Conservation (phyloP, 345 rosid species). For the Lepidium africanum region DNA sequence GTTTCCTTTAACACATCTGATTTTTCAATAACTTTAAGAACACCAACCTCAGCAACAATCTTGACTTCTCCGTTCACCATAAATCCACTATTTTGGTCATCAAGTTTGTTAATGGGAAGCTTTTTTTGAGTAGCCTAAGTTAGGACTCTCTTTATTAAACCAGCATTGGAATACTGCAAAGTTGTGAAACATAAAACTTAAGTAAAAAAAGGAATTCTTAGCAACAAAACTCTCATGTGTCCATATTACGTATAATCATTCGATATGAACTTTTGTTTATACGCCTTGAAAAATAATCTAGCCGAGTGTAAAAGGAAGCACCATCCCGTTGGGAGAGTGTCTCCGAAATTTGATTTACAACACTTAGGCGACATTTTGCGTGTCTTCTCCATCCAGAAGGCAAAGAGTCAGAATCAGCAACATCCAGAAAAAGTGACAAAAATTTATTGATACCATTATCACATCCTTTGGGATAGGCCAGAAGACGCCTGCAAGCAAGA, state of each 20-base stretch:
- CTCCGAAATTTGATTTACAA: background rate
- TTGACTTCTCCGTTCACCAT: background rate
- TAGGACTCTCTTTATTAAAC: background rate
- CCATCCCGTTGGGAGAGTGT: background rate
- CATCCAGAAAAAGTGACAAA: background rate
- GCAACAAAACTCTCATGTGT: background rate
- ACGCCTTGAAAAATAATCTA: background rate
- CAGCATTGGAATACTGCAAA: fast-evolving
- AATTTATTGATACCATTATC: fast-evolving
- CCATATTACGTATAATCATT: background rate
- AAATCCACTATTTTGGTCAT: background rate
- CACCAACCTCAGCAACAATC: background rate
- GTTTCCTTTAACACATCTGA: background rate
- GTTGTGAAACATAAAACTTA: background rate
- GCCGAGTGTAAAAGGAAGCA: background rate
- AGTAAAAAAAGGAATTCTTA: too few relatives aligned
- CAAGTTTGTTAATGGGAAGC: background rate
- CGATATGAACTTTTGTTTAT: background rate
- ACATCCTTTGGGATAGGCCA: background rate
- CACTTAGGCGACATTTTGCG: background rate
- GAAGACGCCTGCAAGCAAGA: background rate
- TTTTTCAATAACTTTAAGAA: background rate
- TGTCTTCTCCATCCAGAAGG: background rate
- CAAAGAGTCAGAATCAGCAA: background rate
- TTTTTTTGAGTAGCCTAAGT: fast-evolving